Conservation (phyloP, 495 filamentous ascomycete species). For the Podospora anserina region DNA sequence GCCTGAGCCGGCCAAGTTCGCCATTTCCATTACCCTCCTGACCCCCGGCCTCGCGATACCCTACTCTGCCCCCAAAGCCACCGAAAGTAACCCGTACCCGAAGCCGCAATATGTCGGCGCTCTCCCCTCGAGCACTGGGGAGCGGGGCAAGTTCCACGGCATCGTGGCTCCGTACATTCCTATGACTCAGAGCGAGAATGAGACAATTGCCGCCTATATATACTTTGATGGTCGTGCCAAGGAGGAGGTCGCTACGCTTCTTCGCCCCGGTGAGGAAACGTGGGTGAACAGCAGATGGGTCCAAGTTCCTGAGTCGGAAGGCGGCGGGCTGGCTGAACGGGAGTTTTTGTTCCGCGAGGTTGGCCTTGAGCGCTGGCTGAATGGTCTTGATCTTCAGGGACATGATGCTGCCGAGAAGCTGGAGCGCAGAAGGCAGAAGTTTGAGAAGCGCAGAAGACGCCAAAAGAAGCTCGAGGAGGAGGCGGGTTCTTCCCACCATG, state of each 20-base stretch:
- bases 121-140: slow-evolving; percentile 47
- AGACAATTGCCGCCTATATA: slow-evolving; percentile 97
- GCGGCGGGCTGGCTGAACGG: slow-evolving; percentile 88
- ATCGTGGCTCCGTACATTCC: slow-evolving; percentile 82
- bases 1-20: slow-evolving; percentile 89
- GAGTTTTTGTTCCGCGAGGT: slow-evolving; percentile 98
- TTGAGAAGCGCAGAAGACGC: slow-evolving; percentile 77
- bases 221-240: slow-evolving; percentile 96
- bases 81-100: slow-evolving; percentile 67
- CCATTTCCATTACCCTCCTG: slow-evolving; percentile 91
- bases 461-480: slow-evolving; percentile 53
- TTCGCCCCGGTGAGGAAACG: slow-evolving; percentile 92
- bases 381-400: slow-evolving; percentile 87
- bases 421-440: slow-evolving; percentile 78
- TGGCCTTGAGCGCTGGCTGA: slow-evolving; percentile 91
- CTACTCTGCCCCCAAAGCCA: slow-evolving; percentile 79
- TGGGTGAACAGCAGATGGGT: slow-evolving; percentile 99
- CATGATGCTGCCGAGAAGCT: slow-evolving; percentile 82
- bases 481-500: slow-evolving; percentile 43
- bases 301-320: slow-evolving; percentile 83
- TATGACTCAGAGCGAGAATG: slow-evolving; percentile 82
- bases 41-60: slow-evolving; percentile 84
- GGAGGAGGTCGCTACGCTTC: slow-evolving; percentile 92
- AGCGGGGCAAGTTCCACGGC: slow-evolving; percentile 47
- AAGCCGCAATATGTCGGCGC: slow-evolving; percentile 74